phyloP scores from a whole-genome alignment of 371 early-diverging fungal species.

The Entomophthora muscae region DNA sequence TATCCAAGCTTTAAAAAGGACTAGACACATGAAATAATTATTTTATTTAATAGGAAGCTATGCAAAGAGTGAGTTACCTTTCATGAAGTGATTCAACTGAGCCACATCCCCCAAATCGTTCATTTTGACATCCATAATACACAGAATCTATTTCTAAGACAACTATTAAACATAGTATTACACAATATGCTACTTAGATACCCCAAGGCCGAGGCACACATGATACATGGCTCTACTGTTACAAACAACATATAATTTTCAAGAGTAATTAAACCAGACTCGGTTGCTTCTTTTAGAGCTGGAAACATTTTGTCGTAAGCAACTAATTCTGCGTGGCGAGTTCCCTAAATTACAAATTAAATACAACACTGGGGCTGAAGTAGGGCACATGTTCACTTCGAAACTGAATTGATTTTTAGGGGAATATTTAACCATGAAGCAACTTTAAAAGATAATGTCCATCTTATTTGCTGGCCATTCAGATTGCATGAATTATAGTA shows the following conservation, averaged over 20 bases:
- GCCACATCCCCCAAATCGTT: slow-evolving; percentile 91
- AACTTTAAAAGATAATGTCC: no score
- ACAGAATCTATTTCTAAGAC: slow-evolving; percentile 31
- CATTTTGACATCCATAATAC: slow-evolving; percentile 81
- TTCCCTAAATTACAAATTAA: no score
- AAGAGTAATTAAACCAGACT: slow-evolving; percentile 20
- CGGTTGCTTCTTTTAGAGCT: no score
- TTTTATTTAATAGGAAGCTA: no score
- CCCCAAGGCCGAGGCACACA: slow-evolving; percentile 91
- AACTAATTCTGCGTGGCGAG: slow-evolving; percentile 82
- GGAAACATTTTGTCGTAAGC: slow-evolving; percentile 63
- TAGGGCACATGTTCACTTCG: no score
- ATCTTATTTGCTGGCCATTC: no score
- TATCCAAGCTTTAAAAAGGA: not conserved
- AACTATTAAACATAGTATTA: not conserved
- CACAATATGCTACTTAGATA: slow-evolving; percentile 26
- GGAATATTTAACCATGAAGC: no score
- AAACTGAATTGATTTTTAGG: no score
- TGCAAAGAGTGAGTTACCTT: no score
- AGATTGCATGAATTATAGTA: no score
- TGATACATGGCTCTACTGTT: slow-evolving; percentile 98
- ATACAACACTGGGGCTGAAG: no score
- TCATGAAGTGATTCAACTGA: slow-evolving; percentile 56
- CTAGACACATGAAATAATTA: no score
- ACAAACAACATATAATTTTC: slow-evolving; percentile 63